phyloP scores from a whole-genome alignment of 2,329 filamentous ascomycete genomes.

The Colletotrichum sojae region DNA sequence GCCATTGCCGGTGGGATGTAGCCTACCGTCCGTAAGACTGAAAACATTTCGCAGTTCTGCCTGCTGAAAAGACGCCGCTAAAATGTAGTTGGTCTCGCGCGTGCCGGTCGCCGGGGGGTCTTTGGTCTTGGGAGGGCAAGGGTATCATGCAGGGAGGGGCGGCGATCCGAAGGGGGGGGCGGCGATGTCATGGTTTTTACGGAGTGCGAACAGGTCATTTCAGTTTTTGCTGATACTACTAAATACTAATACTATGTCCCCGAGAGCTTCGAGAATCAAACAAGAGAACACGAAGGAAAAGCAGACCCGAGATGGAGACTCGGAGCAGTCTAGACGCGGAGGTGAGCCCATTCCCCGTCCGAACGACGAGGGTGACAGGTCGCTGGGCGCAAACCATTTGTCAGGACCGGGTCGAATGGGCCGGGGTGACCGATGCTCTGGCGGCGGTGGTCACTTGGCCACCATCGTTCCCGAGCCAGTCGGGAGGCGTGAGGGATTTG shows the following conservation, averaged over 20 bases:
- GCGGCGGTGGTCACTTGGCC: conserved; percentile 18
- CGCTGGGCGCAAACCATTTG: conserved; percentile 21
- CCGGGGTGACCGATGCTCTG: conserved; percentile 35
- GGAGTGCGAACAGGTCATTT: too few species aligned
- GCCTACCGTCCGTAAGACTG: neutral
- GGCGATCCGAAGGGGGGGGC: neutral
- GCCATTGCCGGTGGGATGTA: conserved; percentile 4
- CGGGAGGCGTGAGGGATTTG: conserved; percentile 32
- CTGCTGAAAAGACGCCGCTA: neutral
- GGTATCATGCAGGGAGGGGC: conserved; percentile 2
- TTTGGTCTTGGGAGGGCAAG: neutral
- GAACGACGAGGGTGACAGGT: neutral
- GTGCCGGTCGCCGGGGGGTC: neutral
- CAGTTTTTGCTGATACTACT: too few species aligned
- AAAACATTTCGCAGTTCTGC: neutral
- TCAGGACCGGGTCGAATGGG: conserved; percentile 7
- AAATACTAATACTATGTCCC: too few species aligned
- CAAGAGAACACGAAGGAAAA: neutral
- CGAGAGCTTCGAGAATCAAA: neutral
- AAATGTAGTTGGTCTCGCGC: neutral
- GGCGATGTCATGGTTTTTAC: neutral
- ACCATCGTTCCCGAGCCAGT: conserved; percentile 34
- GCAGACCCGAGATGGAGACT: neutral
- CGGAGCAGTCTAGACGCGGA: neutral
- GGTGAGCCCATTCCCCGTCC: conserved; percentile 2